Percentiles rank a stretch among this genome's conserved stretches.
Conservation (phyloP, 257 asterid genomes). For the Nicotiana tomentosiformis region DNA sequence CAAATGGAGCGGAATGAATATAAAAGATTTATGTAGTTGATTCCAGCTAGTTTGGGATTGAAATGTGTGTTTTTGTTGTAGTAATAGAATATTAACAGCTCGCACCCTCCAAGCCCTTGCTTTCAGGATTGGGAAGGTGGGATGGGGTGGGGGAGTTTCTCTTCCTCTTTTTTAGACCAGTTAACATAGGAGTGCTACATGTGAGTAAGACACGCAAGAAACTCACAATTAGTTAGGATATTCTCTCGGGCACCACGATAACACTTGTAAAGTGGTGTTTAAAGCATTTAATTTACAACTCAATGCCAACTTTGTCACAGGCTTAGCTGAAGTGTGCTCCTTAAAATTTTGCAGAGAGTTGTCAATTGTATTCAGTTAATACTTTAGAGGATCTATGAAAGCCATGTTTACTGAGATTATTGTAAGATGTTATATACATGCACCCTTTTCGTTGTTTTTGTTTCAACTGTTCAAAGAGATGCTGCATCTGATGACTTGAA, state of each 20-base stretch:
- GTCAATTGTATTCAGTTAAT: not conserved
- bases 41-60: not conserved
- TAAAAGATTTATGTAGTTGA: not conserved
- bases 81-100: not conserved
- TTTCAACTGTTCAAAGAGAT: not conserved
- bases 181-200: not conserved
- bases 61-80: not conserved
- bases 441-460: not conserved
- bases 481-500: slow-evolving; percentile 4
- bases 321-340: not conserved
- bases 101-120: not conserved
- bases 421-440: not conserved
- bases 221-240: not conserved
- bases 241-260: not conserved
- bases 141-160: not conserved
- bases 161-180: not conserved
- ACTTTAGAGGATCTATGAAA: not conserved
- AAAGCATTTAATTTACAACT: not conserved
- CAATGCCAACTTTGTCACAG: not conserved
- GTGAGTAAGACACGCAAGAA: not conserved
- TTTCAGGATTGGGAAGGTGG: not conserved
- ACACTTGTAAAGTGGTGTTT: not conserved
- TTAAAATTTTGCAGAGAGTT: not conserved
- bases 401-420: not conserved
- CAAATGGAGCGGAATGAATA: not conserved